Evolutionary conservation across 305 asterid species (phyloP).

Genomic region (Solanum hybrid): DNA sequence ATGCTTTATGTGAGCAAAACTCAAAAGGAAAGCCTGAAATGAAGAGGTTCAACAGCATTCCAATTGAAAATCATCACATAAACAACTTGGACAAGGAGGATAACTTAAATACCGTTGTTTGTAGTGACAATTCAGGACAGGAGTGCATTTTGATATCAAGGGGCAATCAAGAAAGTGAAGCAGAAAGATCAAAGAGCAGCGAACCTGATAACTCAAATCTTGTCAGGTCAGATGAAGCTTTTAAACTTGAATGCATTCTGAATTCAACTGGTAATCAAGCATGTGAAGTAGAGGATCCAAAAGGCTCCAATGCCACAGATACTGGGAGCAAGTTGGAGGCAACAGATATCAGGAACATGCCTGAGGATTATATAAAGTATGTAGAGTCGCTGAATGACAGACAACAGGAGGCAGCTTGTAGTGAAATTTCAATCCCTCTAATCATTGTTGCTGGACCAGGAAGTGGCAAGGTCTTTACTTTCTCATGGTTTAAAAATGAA

Average conservation of each 20-base stretch:
- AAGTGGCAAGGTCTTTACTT: constrained; percentile 79
- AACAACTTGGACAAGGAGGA: constrained; percentile 24
- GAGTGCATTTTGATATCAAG: background rate
- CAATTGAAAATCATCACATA: constrained; percentile 19
- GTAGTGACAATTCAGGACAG: background rate
- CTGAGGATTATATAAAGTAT: constrained; percentile 65
- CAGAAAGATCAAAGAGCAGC: background rate
- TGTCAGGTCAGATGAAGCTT: constrained; percentile 17
- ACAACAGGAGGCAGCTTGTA: constrained; percentile 95
- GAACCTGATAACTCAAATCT: background rate
- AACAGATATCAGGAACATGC: constrained; percentile 40
- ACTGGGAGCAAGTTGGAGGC: constrained; percentile 45
- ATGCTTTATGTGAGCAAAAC: constrained; percentile 57
- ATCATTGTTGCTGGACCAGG: constrained; percentile 99
- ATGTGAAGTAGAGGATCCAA: constrained; percentile 17
- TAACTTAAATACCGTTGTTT: constrained; percentile 2
- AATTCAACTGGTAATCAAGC: constrained; percentile 22
- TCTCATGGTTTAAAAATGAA: constrained; percentile 2
- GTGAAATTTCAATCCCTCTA: constrained; percentile 72
- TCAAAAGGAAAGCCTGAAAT: constrained; percentile 30
- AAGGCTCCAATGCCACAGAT: constrained; percentile 15
- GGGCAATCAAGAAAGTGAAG: background rate
- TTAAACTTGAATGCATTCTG: constrained; percentile 21
- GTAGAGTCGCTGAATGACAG: constrained; percentile 66
- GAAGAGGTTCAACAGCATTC: constrained; percentile 15